These are phyloP conservation scores for Jacaranda copaia DNA, from an alignment of 257 asterid genomes.

Conservation along the genomic window DNA sequence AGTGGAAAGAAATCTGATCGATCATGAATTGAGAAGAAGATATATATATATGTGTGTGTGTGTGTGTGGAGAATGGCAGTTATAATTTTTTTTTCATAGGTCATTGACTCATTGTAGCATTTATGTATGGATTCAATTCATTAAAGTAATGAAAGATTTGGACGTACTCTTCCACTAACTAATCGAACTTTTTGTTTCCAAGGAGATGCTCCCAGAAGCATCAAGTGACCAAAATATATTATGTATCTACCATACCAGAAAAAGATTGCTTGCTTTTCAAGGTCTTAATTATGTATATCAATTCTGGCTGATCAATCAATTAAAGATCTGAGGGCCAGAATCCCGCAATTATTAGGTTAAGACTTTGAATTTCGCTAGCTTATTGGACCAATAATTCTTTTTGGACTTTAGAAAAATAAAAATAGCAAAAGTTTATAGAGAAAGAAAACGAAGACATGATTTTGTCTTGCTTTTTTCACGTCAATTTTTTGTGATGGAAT, in stretches of 20 bases:
- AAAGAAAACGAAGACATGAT: no score
- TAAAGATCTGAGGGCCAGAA: neutral
- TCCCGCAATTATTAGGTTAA: neutral
- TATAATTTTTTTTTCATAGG: neutral
- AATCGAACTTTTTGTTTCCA: neutral
- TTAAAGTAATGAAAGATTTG: constrained; percentile 11
- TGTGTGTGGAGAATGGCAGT: neutral
- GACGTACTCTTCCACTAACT: constrained; percentile 20
- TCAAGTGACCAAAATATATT: constrained; percentile 6
- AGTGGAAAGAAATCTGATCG: constrained; percentile 50
- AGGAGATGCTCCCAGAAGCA: constrained; percentile 36
- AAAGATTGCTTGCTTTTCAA: constrained; percentile 35
- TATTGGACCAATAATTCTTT: no score
- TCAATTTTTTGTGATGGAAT: no score
- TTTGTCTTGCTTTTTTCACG: no score
- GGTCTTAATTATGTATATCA: neutral
- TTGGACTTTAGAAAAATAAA: no score
- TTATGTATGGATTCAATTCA: neutral
- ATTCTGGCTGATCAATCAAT: neutral
- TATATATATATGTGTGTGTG: no score
- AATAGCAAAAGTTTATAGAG: no score
- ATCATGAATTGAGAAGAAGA: constrained; percentile 16
- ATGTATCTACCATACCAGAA: neutral
- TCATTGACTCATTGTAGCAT: neutral
- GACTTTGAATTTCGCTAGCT: neutral